Percentiles rank a stretch among this genome's conserved stretches.
Evolutionary conservation across 306 rosid genomes (phyloP).

Genomic region (Lathyrus oleraceus): DNA sequence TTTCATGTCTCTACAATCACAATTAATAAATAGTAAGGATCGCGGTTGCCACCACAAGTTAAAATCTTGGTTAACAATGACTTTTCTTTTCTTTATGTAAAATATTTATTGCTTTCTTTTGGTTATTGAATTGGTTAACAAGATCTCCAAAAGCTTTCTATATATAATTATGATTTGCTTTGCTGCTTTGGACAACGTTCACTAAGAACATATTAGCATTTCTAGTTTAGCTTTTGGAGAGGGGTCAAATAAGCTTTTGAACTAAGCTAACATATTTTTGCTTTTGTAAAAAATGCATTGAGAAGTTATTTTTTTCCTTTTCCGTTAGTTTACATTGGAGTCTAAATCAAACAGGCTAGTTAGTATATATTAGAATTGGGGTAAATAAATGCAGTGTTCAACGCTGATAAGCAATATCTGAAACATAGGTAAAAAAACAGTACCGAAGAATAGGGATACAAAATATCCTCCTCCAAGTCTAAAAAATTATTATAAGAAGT

Average conservation of each 20-base stretch:
- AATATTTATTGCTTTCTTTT: too few relatives aligned
- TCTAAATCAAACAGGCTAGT: slow-evolving; percentile 2
- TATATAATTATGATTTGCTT: not conserved
- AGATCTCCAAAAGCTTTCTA: too few relatives aligned
- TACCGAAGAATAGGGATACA: not conserved
- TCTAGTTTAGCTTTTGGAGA: not conserved
- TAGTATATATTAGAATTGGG: not conserved
- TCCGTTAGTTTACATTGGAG: not conserved
- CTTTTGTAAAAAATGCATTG: not conserved
- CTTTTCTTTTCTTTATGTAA: too few relatives aligned
- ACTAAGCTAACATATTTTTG: not conserved
- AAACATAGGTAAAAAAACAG: not conserved
- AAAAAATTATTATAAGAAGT: not conserved
- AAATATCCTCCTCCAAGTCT: not conserved
- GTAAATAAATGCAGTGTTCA: slow-evolving; percentile 19
- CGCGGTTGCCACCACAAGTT: too few relatives aligned
- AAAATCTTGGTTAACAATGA: too few relatives aligned
- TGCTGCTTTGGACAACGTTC: not conserved
- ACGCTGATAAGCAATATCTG: not conserved
- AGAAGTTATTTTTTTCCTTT: not conserved
- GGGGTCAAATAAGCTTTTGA: not conserved
- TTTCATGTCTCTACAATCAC: too few relatives aligned
- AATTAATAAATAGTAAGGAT: too few relatives aligned
- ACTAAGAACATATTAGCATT: not conserved
- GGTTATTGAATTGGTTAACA: too few relatives aligned